phyloP scores from a whole-genome alignment of 2,329 filamentous ascomycete species.

The Trichoderma sp. region DNA sequence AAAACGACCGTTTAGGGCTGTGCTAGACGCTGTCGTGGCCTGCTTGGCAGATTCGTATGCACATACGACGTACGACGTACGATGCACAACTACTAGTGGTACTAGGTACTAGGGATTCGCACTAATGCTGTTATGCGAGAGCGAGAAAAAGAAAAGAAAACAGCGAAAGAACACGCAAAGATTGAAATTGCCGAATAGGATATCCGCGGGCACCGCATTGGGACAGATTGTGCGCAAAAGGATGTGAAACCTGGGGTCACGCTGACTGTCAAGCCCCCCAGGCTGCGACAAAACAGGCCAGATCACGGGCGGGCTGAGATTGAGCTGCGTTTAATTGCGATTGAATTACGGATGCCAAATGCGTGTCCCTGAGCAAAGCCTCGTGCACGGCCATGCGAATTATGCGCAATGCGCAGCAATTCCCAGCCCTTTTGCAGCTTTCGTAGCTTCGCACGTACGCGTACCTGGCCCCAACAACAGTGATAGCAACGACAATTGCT shows the following conservation, averaged over 20 bases:
- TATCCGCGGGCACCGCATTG: slow-evolving; percentile 3
- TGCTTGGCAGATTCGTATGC: background rate
- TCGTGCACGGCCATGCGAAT: background rate
- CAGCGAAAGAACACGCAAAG: background rate
- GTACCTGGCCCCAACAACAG: background rate
- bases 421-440: background rate
- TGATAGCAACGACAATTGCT: background rate
- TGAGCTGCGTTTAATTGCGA: background rate
- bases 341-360: background rate
- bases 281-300: slow-evolving; percentile 8
- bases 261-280: background rate
- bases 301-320: slow-evolving; percentile 14
- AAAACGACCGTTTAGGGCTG: slow-evolving; percentile 3
- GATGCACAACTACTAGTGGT: background rate
- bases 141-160: background rate
- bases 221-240: slow-evolving; percentile 1
- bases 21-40: slow-evolving; percentile 8
- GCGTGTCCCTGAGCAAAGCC: background rate
- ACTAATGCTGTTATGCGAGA: background rate
- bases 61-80: background rate
- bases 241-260: slow-evolving; percentile 16
- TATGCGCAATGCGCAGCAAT: background rate
- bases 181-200: background rate
- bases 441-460: background rate
- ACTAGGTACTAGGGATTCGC: background rate